Evolutionary conservation across 495 filamentous ascomycete species (phyloP).

Genomic region (Penicillium egyptiacum): DNA sequence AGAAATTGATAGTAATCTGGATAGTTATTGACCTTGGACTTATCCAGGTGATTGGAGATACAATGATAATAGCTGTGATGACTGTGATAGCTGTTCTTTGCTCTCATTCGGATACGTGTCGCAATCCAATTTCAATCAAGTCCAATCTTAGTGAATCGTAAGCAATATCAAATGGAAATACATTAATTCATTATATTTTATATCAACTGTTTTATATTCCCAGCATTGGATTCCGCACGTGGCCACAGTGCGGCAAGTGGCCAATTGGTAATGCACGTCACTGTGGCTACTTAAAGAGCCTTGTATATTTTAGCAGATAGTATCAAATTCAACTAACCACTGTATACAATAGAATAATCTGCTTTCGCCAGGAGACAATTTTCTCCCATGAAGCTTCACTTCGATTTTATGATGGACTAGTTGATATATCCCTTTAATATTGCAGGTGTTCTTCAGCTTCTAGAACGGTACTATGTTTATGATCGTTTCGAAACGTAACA

Average conservation of each 20-base stretch:
- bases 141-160: not conserved
- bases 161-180: not conserved
- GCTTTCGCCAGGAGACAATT: too few species aligned
- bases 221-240: not conserved
- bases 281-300: not conserved
- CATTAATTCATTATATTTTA: not conserved
- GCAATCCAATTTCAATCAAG: not conserved
- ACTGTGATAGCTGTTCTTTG: not conserved
- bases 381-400: constrained; percentile 9
- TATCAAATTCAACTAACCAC: too few species aligned
- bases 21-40: not conserved
- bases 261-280: constrained; percentile 9
- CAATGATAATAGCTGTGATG: not conserved
- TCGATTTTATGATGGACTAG: too few species aligned
- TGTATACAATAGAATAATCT: too few species aligned
- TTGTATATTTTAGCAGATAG: not conserved
- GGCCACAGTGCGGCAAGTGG: not conserved
- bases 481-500: too few species aligned
- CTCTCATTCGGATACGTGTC: not conserved
- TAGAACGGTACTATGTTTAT: too few species aligned
- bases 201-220: not conserved
- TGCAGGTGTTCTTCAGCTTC: too few species aligned
- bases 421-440: too few species aligned
- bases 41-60: not conserved
- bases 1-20: not conserved